Base-by-base conservation (phyloP, 306 rosid species). In the Lotus japonicus region DNA sequence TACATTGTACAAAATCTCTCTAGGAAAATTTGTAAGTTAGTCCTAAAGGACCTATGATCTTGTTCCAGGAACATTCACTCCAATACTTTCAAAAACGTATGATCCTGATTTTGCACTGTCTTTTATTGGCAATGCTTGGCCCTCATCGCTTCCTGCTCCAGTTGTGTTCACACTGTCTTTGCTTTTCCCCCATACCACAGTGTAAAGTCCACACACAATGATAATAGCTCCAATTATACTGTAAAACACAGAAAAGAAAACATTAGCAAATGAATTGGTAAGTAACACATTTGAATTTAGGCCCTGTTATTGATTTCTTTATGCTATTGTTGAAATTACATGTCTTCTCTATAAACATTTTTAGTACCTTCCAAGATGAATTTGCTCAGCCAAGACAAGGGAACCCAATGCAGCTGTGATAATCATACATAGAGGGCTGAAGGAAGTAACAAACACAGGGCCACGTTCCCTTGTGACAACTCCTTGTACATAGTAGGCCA, bases 131-230 rank as follows among this genome's bases (percentile, higher is more conserved):
- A 94, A 79, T 45, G 90, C 86, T 9, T 72, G 86, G 4, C 54
- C 84, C 49, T 60, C 83, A 52, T 11, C 57, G 73, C 79, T 76
- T 61, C 48, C 78, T 42, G 35, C 46, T 0, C 21, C 78, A 4
- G 33, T 53, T 62, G 48, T 26, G 31, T 50, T 72, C 46, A 73
- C 4, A 15, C 9, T 69, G 61, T 94, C 99, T 77, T 85, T 94
- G 85, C 92, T 87, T 79, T 94, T 94, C 0, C 96, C 99, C 99
- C 99, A 94, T 8, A 94, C 99, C 62, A 90, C 96, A 9, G 90
- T 83, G 79, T 94, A 94, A 10, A 94, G 95, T 14, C 99, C 99
- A 36, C 62, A 42, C 21, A 90, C 97, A 74, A 94, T 94, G 66
- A 94, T 56, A 56, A 94, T 11, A 4, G 99, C 96, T 64, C 99